phyloP scores from a whole-genome alignment of 2,329 filamentous ascomycete species.

The Sporothrix humicola region DNA sequence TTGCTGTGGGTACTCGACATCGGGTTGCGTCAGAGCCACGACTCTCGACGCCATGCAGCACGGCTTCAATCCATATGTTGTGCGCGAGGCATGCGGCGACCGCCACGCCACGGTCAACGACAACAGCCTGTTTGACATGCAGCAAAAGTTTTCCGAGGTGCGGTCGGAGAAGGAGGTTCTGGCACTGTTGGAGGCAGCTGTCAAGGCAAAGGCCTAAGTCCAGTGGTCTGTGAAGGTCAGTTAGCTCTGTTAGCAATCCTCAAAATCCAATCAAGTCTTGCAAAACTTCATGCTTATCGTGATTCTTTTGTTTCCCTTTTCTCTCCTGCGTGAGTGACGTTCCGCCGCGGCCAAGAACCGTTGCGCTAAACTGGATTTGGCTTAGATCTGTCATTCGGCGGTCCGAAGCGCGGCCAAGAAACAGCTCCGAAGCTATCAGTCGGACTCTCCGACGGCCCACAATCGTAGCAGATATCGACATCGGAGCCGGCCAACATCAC shows the following conservation, averaged over 20 bases:
- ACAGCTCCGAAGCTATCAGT: background rate
- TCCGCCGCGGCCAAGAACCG: background rate
- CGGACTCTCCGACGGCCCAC: background rate
- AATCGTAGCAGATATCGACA: no score
- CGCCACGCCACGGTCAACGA: slow-evolving; percentile 4
- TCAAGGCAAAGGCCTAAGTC: background rate
- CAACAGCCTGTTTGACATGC: slow-evolving; percentile 29
- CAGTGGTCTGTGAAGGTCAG: background rate
- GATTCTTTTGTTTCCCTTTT: no score
- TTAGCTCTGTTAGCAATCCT: no score
- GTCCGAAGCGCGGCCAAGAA: background rate
- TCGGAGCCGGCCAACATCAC: no score
- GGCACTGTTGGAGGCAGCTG: background rate
- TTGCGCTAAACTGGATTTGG: background rate
- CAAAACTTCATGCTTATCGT: no score
- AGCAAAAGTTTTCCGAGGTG: slow-evolving; percentile 26
- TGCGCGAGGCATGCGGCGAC: slow-evolving; percentile 23
- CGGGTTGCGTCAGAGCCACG: slow-evolving; percentile 12
- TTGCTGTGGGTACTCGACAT: slow-evolving; percentile 23
- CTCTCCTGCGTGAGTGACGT: no score
- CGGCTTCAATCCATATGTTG: slow-evolving; percentile 23
- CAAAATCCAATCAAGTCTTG: no score
- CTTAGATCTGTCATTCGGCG: background rate
- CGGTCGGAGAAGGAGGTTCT: slow-evolving; percentile 18
- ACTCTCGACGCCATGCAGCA: slow-evolving; percentile 24